Conservation (phyloP, 345 rosid genomes). For the Dipteronia sinensis region DNA sequence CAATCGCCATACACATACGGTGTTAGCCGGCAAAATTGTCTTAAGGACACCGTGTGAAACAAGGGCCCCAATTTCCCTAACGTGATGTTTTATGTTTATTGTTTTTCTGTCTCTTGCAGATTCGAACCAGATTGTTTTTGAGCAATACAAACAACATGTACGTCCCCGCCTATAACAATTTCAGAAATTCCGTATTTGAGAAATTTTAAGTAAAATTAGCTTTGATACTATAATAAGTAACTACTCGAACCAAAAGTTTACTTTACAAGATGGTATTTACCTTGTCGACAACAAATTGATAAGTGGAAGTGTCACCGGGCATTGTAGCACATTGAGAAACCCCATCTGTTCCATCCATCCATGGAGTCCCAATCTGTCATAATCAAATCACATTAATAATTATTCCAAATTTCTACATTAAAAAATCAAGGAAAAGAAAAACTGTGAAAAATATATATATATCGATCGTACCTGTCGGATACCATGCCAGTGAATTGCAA, state of each 20-base stretch:
- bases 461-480: slow-evolving; percentile 38
- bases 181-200: too few species aligned
- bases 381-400: neutral
- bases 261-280: slow-evolving; percentile 14
- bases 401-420: neutral
- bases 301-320: slow-evolving; percentile 47
- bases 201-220: too few species aligned
- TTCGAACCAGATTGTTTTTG: too few species aligned
- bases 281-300: slow-evolving; percentile 47
- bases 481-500: slow-evolving; percentile 57
- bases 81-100: too few species aligned
- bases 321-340: slow-evolving; percentile 46
- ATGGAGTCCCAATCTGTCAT: slow-evolving; percentile 41
- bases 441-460: neutral
- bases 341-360: slow-evolving; percentile 50
- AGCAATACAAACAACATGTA: too few species aligned
- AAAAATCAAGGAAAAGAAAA: neutral
- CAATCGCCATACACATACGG: too few species aligned
- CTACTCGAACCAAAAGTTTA: too few species aligned
- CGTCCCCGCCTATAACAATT: slow-evolving; percentile 32
- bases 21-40: too few species aligned
- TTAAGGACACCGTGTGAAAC: too few species aligned
- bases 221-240: too few species aligned
- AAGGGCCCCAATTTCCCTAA: too few species aligned
- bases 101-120: too few species aligned